A percentile compares a stretch with the other conserved stretches of the same genome.
These are phyloP conservation scores for Podila horticola DNA, from an alignment of 192 early-diverging fungal species.

Conservation along the genomic window DNA sequence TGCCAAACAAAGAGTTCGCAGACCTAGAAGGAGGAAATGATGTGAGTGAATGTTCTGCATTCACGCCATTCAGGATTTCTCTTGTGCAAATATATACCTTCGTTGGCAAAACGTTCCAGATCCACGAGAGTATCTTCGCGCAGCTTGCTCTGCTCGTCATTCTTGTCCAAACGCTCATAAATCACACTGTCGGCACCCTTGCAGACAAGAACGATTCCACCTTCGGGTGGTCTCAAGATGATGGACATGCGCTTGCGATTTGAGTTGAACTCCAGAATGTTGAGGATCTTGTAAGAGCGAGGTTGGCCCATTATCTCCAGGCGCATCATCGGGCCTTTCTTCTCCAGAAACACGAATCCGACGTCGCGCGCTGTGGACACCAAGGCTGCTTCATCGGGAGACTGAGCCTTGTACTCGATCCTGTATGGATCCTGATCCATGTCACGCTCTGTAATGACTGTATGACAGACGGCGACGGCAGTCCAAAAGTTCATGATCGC, in stretches of 20 bases:
- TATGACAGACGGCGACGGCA: conserved; percentile 88
- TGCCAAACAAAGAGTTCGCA: conserved; percentile 91
- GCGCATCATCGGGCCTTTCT: conserved; percentile 72
- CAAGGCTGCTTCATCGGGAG: conserved; percentile 95
- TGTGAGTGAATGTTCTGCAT: background rate
- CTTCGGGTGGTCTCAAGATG: conserved; percentile 81
- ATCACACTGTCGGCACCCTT: conserved; percentile 97
- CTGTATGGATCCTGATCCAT: conserved; percentile 56
- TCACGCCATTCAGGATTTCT: background rate
- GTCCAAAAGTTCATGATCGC: conserved; percentile 86
- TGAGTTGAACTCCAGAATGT: conserved; percentile 91
- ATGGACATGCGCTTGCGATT: conserved; percentile 98
- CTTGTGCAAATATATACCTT: conserved; percentile 45
- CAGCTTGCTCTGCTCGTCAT: conserved; percentile 70
- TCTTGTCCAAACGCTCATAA: conserved; percentile 78
- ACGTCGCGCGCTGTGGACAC: conserved; percentile 87
- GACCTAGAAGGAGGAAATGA: conserved; percentile 35
- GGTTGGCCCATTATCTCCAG: conserved; percentile 82
- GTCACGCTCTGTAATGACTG: conserved; percentile 75
- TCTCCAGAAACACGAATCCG: conserved; percentile 83
- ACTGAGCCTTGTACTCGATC: conserved; percentile 91
- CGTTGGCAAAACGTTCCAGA: conserved; percentile 88
- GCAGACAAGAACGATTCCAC: conserved; percentile 80
- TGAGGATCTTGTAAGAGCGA: conserved; percentile 70
- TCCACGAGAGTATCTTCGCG: conserved; percentile 76